These are phyloP conservation scores for Colletotrichum simmondsii DNA, from an alignment of 2,329 filamentous ascomycete genomes.

Conservation along the genomic window DNA sequence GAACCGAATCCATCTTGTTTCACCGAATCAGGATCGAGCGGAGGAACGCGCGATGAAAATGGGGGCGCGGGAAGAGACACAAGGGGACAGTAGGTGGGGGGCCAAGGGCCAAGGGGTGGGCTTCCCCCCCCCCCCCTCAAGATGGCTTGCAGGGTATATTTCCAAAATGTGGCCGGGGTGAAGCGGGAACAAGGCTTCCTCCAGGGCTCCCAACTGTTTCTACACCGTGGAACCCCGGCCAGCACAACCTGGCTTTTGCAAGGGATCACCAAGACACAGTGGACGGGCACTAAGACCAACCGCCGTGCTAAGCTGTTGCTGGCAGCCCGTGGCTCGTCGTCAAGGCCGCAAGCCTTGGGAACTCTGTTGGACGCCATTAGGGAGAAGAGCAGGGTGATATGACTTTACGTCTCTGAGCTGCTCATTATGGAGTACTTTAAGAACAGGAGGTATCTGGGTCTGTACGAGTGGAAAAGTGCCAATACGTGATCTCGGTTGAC, in stretches of 20 bases:
- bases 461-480: neutral
- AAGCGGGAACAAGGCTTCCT: neutral
- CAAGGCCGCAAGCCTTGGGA: neutral
- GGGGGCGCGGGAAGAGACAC: constrained; percentile 24
- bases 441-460: too few relatives aligned
- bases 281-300: constrained; percentile 22
- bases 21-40: constrained; percentile 21
- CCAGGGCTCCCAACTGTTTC: constrained; percentile 15
- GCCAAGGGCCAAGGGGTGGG: neutral
- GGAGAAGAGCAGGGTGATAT: neutral
- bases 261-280: constrained; percentile 17
- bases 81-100: neutral
- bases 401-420: neutral
- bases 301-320: neutral
- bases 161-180: neutral
- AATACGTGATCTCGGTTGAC: neutral
- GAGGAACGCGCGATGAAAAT: constrained; percentile 21
- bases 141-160: constrained; percentile 17
- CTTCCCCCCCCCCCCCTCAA: constrained; percentile 1
- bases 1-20: constrained; percentile 16
- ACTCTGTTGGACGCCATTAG: neutral
- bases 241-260: neutral
- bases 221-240: neutral
- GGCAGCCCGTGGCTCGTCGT: neutral
- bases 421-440: neutral